Base-by-base conservation (phyloP, 2,329 filamentous ascomycete species). In the Macrophomina phaseolina region DNA sequence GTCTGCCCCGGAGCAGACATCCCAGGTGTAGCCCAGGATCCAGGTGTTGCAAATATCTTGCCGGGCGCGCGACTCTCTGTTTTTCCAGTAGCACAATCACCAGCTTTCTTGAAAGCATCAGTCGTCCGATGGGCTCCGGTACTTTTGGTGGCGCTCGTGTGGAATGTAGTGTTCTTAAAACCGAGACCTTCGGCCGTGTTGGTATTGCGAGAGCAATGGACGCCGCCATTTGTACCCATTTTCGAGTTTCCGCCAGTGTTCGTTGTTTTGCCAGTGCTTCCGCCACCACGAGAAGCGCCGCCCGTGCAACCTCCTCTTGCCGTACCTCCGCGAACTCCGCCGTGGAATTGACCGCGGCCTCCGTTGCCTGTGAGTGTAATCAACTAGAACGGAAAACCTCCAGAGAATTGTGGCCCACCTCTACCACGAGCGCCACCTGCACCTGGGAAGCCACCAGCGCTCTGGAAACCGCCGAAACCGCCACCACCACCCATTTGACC, bases 301-400 rank as follows among this genome's bases (percentile, higher is more conserved):
- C 58, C 58, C 18, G 58, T 36, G 55, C 40, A 38, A 60, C 23
- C 28, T 36, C 32, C n/a, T 7, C 18, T 36, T n/a, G 58, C n/a
- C 45, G 42, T 62, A 8, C 58, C 45, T 14, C n/a, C 5, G 5
- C n/a, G 11, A 62, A 8, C 23, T 16, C 45, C 45, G n/a, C 56
- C 40, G 40, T 16, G 56, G 23, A 40, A 14, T 11, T 28, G 30
- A 11, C 40, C 28, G 34, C 16, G 11, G 56, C 42, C 30, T n/a
- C 42, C 42, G 23, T 62, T 30, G 12, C 58, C 58, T 62, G 42
- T 7, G 32, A 38, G 34, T 12, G 58, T 49, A 62, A 28, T 62
- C 45, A 62, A 49, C 63, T 65, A 65, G 42, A 65, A 65, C 49
- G 63, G 51, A 36, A 65, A 65, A 48, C 63, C 63, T 45, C 63